Percentiles rank a stretch among this genome's conserved stretches.
These are phyloP conservation scores for Pyracantha coccinea DNA, from an alignment of 331 rosid species.

Conservation along the genomic window DNA sequence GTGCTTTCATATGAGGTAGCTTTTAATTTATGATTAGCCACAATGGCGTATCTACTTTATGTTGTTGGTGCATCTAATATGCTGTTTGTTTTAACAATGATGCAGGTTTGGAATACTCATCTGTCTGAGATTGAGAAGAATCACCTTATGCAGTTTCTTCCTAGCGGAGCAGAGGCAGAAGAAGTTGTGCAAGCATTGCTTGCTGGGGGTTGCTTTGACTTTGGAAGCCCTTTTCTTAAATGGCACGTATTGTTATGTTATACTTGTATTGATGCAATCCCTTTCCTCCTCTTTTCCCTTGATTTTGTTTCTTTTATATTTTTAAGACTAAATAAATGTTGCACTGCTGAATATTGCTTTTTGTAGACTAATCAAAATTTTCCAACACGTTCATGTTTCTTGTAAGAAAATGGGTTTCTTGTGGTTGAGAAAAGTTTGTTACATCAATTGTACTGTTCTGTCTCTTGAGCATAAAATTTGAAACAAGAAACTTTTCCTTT, in stretches of 20 bases:
- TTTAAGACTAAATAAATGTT: not conserved
- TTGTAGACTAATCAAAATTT: not conserved
- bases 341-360: not conserved
- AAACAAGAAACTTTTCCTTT: not conserved
- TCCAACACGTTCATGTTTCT: not conserved
- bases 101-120: conserved; percentile 77
- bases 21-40: conserved; percentile 9
- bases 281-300: not conserved
- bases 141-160: conserved; percentile 66
- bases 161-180: conserved; percentile 52
- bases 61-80: conserved; percentile 7
- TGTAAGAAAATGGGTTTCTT: not conserved
- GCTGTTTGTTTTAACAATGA: conserved; percentile 10
- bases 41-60: conserved; percentile 3
- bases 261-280: not conserved
- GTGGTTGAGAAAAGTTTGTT: not conserved
- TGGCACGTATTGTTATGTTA: conserved; percentile 49
- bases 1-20: conserved; percentile 79
- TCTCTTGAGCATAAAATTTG: not conserved
- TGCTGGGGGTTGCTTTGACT: conserved; percentile 62
- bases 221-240: conserved; percentile 67
- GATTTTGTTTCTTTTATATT: not conserved
- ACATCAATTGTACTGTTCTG: not conserved
- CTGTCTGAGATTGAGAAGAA: conserved; percentile 76
- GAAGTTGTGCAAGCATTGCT: conserved; percentile 54